Conservation (phyloP, 2,329 filamentous ascomycete species). For the Aureobasidium sp. region DNA sequence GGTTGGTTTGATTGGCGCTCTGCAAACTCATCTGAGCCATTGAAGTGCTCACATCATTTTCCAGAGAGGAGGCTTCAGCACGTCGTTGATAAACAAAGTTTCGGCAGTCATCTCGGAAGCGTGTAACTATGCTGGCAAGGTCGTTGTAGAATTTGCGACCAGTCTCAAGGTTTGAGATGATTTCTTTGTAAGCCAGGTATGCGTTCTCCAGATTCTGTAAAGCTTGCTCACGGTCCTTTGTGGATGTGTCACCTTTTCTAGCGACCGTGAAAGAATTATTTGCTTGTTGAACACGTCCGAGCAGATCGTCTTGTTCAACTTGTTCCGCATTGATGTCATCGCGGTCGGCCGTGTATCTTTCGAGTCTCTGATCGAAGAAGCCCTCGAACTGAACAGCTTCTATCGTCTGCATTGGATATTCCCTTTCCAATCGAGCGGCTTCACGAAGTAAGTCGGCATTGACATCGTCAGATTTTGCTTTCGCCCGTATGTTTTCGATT, state of each 20-base stretch:
- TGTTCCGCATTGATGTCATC: slow-evolving; percentile 65
- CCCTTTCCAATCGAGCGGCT: slow-evolving; percentile 75
- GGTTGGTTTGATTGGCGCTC: slow-evolving; percentile 34
- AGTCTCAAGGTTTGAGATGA: slow-evolving; percentile 82
- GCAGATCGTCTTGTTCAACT: slow-evolving; percentile 66
- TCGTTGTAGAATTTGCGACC: slow-evolving; percentile 97
- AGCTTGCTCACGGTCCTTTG: slow-evolving; percentile 72
- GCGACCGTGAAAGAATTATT: slow-evolving; percentile 73
- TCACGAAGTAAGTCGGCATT: slow-evolving; percentile 74
- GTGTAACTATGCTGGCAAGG: slow-evolving; percentile 74
- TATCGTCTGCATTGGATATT: slow-evolving; percentile 76
- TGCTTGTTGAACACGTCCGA: slow-evolving; percentile 62
- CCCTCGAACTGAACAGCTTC: slow-evolving; percentile 86
- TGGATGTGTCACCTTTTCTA: slow-evolving; percentile 58
- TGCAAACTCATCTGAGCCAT: slow-evolving; percentile 53
- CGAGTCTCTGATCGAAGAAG: slow-evolving; percentile 77
- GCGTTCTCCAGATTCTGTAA: slow-evolving; percentile 84
- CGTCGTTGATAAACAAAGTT: slow-evolving; percentile 74
- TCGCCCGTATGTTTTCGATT: slow-evolving; percentile 70
- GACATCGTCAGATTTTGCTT: slow-evolving; percentile 80
- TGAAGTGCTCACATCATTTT: slow-evolving; percentile 57
- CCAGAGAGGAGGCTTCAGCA: slow-evolving; percentile 70
- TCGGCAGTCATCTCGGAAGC: slow-evolving; percentile 74
- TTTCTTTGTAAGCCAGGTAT: slow-evolving; percentile 94
- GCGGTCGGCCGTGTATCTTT: slow-evolving; percentile 72